Conservation (phyloP, 2,329 filamentous ascomycete species). For the Epichloe scottii region DNA sequence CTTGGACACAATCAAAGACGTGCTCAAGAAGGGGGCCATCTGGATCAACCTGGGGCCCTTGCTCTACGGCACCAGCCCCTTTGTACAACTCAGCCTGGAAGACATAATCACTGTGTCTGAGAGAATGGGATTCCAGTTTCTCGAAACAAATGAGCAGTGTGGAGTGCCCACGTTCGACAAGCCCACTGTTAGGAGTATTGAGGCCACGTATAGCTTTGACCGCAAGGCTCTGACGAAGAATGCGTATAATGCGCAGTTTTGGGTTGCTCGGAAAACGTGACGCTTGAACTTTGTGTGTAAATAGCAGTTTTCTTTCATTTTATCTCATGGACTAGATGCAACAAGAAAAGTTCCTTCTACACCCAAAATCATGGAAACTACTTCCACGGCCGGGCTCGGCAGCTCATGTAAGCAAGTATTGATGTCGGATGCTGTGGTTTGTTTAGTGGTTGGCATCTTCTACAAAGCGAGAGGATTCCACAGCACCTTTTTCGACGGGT, state of each 20-base stretch:
- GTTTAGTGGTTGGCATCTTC: too few relatives aligned
- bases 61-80: constrained; percentile 40
- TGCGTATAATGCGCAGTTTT: constrained; percentile 42
- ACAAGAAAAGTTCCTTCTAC: too few relatives aligned
- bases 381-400: too few relatives aligned
- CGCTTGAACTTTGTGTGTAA: too few relatives aligned
- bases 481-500: constrained; percentile 6
- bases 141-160: constrained; percentile 27
- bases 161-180: constrained; percentile 30
- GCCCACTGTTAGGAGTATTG: constrained; percentile 28
- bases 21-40: constrained; percentile 33
- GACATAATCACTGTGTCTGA: constrained; percentile 37
- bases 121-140: constrained; percentile 38
- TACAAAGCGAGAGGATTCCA: not conserved
- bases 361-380: too few relatives aligned
- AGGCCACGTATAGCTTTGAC: constrained; percentile 41
- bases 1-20: constrained; percentile 36
- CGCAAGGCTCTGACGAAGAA: constrained; percentile 35
- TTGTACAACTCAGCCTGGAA: constrained; percentile 41
- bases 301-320: too few relatives aligned
- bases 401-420: too few relatives aligned
- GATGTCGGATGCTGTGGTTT: too few relatives aligned
- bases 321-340: too few relatives aligned
- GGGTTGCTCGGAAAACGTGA: constrained; percentile 27
- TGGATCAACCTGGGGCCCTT: constrained; percentile 47